Conservation (phyloP, 2,329 filamentous ascomycete genomes). For the Pestalotiopsis sp. region DNA sequence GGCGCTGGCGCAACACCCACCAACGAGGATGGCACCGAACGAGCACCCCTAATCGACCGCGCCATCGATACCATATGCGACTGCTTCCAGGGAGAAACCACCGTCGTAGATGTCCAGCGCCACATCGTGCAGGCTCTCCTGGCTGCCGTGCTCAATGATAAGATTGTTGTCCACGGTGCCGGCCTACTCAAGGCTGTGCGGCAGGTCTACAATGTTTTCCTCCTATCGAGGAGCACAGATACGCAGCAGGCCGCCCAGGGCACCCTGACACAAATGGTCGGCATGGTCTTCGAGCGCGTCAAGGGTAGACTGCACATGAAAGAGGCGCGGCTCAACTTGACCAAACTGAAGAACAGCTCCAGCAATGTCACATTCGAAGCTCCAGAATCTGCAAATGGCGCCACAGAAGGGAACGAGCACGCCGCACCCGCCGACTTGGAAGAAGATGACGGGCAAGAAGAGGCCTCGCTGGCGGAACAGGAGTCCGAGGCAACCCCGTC, state of each 20-base stretch:
- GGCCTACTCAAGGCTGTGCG: slow-evolving; percentile 94
- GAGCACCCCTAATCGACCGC: slow-evolving; percentile 84
- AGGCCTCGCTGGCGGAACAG: not conserved
- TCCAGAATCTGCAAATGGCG: slow-evolving; percentile 35
- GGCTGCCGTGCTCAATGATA: slow-evolving; percentile 95
- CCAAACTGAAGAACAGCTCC: slow-evolving; percentile 51
- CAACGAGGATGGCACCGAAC: slow-evolving; percentile 43
- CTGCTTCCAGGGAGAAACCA: slow-evolving; percentile 96
- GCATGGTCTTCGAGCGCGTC: slow-evolving; percentile 94
- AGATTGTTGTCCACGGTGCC: slow-evolving; percentile 96
- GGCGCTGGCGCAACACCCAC: slow-evolving; percentile 37
- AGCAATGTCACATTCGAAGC: slow-evolving; percentile 54
- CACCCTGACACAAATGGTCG: slow-evolving; percentile 96
- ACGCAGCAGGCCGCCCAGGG: slow-evolving; percentile 98
- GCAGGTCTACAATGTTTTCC: slow-evolving; percentile 98
- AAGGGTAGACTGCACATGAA: slow-evolving; percentile 85
- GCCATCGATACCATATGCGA: slow-evolving; percentile 99
- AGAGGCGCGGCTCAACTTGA: slow-evolving; percentile 67
- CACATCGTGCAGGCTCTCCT: slow-evolving; percentile 98
- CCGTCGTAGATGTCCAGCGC: slow-evolving; percentile 86
- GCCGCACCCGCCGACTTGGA: slow-evolving; percentile 38
- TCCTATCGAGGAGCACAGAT: slow-evolving; percentile 87
- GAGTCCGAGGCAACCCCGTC: slow-evolving; percentile 25
- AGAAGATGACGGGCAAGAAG: slow-evolving; percentile 20
- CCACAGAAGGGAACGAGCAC: slow-evolving; percentile 36